phyloP scores from a whole-genome alignment of 371 early-diverging fungal species.

The Funneliformis caledonium region DNA sequence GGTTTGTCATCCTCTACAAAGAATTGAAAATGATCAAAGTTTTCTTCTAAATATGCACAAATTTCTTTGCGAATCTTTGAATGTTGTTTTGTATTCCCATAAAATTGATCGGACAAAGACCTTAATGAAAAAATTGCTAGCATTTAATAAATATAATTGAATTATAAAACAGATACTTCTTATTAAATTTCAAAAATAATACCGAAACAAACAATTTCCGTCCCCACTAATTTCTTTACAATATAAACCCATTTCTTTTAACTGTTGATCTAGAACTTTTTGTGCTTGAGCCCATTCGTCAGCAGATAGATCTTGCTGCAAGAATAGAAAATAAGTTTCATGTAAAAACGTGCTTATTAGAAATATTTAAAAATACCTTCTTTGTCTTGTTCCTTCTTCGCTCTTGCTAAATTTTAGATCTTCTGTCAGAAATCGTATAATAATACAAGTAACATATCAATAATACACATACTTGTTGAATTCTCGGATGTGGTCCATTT shows the following conservation, averaged over 20 bases:
- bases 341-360: background rate
- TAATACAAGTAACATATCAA: background rate
- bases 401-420: background rate
- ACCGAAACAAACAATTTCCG: conserved; percentile 86
- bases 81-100: conserved; percentile 67
- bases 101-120: conserved; percentile 75
- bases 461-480: background rate
- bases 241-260: conserved; percentile 42
- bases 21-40: conserved; percentile 68
- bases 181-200: conserved; percentile 24
- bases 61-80: conserved; percentile 59
- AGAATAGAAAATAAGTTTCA: background rate
- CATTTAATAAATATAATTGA: background rate
- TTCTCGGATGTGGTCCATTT: no score
- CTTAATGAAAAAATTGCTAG: conserved; percentile 44
- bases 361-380: background rate
- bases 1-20: conserved; percentile 75
- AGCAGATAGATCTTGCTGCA: background rate
- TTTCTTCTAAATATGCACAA: conserved; percentile 66
- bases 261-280: conserved; percentile 6
- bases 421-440: background rate
- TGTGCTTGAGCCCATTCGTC: background rate
- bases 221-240: conserved; percentile 81
- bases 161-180: background rate
- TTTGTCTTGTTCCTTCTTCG: background rate